Base-by-base conservation (phyloP, 345 rosid genomes). In the Eucalyptus pumila region DNA sequence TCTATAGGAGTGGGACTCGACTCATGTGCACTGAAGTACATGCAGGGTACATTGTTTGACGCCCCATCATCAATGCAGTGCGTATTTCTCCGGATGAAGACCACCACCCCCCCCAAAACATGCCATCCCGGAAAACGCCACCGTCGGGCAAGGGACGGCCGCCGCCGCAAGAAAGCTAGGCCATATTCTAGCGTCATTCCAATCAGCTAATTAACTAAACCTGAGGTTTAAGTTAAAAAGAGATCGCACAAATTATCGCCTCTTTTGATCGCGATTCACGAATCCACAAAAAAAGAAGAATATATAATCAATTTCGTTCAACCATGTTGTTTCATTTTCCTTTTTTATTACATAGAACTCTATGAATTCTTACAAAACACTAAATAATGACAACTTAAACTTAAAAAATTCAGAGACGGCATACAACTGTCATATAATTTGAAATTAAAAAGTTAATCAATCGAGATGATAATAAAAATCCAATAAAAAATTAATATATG, bases 221-320 rank as follows among this genome's bases (percentile, higher is more conserved):
- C 37, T 2, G 9, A 30, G 37, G 76, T 13, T 7, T 14, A 32
- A 65, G 76, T 65, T n/a, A 6, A 32, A 5, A 65, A 15, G 37
- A n/a, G 76, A n/a, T n/a, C 9, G 37, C 15, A 65, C 19, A 34
- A 7, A 65, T 14, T 6, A 14, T 8, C 6, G 15, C 4, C 19
- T 30, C 72, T n/a, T 62, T 30, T 14, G 34, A n/a, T 7, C 7
- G 0, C 7, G 14, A 58, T 58, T 58, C 65, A 52, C 11, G 9
- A 52, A 21, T 52, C 2, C 1, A 7, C 0, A 48, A 48, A 48
- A 48, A 4, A 11, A 51, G 0, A 7, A 8, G 4, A 21, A 21
- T 26, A 19, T 52, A 21, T 2, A 52, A 52, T 21, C 58, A 52
- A 52, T 52, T 52, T 14, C 76, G 10, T 65, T 65, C 5, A 10